Evolutionary conservation across 2,329 filamentous ascomycete genomes (phyloP), one percentile per base, ranked within the genome.

Genomic region (Cercospora sp.): DNA sequence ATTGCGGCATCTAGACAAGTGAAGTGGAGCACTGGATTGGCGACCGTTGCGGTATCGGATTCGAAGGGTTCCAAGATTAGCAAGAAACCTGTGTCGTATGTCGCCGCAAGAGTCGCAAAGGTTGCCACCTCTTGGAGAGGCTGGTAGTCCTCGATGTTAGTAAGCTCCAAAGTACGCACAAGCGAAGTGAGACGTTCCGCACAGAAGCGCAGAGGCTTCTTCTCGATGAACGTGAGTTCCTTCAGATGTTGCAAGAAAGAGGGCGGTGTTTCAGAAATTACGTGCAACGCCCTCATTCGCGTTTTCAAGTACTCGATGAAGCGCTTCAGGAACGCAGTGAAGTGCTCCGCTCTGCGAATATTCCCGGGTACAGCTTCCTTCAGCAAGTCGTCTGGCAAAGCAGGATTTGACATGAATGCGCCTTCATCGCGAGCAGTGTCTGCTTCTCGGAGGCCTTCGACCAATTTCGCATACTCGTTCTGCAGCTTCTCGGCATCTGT

Each of bases 51-150:
- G 13, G 92, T 93, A 73, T 97, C 94, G 0, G 94, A 97, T 81
- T 99, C 95, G 76, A 92, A 99, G 0, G 95, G 96, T 76, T 99
- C 95, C n/a, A 98, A 85, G 59, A 99, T 99, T 34, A 99, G 87
- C 5, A 97, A 84, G 74, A 99, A 99, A 0, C 95, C 95, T 71
- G 93, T 97, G 73, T 99, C 95, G 77, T 99, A 99, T 0, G 95
- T 99, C 37, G 95, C 93, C 24, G 97, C 93, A 0, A 99, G 85
- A 0, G 95, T 99, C 9, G 95, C 95, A 80, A 99, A 99, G 0
- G 93, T 97, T 21, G 96, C 96, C 7, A 99, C 94, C 82, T 99
- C 94, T 82, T 99, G 95, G 0, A 99, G 85, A 5, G 95, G 92
- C 74, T 97, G 94, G 77, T 96, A 99, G 78, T 99, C 96, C 81